Percentiles rank a stretch among this genome's conserved stretches.
phyloP scores from a whole-genome alignment of 306 rosid species.

The Cucumis hystrix region DNA sequence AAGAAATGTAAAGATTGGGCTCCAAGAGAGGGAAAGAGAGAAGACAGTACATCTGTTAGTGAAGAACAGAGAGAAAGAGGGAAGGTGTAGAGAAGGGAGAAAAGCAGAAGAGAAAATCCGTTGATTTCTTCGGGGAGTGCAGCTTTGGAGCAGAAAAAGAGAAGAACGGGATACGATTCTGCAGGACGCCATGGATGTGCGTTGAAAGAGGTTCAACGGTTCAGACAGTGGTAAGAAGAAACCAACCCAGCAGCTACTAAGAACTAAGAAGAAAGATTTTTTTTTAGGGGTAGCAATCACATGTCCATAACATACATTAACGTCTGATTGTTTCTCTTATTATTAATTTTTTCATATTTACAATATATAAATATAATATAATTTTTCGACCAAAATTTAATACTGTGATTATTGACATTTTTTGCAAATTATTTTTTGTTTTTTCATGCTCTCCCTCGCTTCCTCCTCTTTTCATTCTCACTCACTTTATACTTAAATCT shows the following conservation, averaged over 20 bases:
- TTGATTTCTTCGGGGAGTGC: constrained; percentile 4
- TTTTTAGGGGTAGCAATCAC: too few species aligned
- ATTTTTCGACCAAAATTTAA: too few species aligned
- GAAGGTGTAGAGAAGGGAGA: neutral
- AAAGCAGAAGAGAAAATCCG: constrained; percentile 6
- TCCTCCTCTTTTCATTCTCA: too few species aligned
- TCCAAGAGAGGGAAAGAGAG: neutral
- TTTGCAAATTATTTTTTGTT: too few species aligned
- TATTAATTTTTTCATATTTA: too few species aligned
- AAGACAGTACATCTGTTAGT: neutral
- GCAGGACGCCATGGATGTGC: constrained; percentile 23
- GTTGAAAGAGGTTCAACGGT: neutral
- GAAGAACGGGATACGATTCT: constrained; percentile 27
- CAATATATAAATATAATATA: too few species aligned
- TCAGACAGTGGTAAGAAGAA: constrained; percentile 12
- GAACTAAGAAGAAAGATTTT: too few species aligned
- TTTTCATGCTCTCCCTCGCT: too few species aligned
- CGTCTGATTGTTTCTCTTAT: too few species aligned
- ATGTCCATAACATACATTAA: too few species aligned
- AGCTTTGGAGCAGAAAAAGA: constrained; percentile 13
- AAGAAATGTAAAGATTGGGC: neutral
- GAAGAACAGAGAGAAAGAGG: constrained; percentile 11
- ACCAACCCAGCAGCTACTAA: neutral
- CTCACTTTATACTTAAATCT: too few species aligned
- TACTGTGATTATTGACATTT: too few species aligned